Conservation (phyloP, 2,329 filamentous ascomycete species). For the Phaeosphaeria sp. region DNA sequence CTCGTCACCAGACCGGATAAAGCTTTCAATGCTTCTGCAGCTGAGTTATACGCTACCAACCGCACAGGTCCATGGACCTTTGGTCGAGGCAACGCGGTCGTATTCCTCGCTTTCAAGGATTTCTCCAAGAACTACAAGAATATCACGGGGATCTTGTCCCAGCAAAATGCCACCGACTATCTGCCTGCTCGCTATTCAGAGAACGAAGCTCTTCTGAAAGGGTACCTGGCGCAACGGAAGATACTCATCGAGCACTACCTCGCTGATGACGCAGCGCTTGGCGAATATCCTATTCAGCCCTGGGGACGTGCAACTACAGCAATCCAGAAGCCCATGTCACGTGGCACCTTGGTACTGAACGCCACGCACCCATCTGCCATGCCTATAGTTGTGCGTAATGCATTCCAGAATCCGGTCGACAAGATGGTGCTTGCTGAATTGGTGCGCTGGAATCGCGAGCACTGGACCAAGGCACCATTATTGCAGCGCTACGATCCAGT, state of each 20-base stretch:
- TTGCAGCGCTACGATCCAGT: constrained; percentile 35
- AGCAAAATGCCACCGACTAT: constrained; percentile 13
- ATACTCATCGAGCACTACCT: constrained; percentile 13
- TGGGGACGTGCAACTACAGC: constrained; percentile 12
- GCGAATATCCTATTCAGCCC: constrained; percentile 29
- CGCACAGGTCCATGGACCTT: constrained; percentile 30
- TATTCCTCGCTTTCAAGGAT: constrained; percentile 12
- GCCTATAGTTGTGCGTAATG: constrained; percentile 37
- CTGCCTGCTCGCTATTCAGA: constrained; percentile 14
- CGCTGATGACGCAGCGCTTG: constrained; percentile 24
- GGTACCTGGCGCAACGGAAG: constrained; percentile 14
- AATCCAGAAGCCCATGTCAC: constrained; percentile 24
- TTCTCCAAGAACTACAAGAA: constrained; percentile 11
- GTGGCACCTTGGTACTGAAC: constrained; percentile 45
- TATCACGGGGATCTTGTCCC: constrained; percentile 8
- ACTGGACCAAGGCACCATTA: constrained; percentile 32
- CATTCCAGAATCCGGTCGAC: constrained; percentile 43
- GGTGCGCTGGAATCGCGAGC: constrained; percentile 40
- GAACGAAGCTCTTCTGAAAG: constrained; percentile 10
- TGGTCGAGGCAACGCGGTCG: constrained; percentile 10
- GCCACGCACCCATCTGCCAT: constrained; percentile 32
- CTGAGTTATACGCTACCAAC: constrained; percentile 25
- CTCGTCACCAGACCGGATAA: constrained; percentile 15
- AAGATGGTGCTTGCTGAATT: constrained; percentile 34
- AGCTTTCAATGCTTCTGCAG: constrained; percentile 30